phyloP scores from a whole-genome alignment of 2,329 filamentous ascomycete species.

The Hawksworthiomyces lignivorus region DNA sequence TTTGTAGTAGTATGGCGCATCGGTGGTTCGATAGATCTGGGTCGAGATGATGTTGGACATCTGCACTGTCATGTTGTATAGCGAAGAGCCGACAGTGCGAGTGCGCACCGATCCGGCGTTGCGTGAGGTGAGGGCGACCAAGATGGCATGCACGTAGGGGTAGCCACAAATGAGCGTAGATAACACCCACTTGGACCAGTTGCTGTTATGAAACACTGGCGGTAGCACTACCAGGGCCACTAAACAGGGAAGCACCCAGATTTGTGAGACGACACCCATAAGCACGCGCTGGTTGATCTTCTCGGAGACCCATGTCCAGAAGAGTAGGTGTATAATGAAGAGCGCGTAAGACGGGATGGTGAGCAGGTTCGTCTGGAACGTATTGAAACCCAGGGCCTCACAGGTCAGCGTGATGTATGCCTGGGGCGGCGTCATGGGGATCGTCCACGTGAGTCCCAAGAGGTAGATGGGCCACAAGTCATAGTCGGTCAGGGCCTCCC shows the following conservation, averaged over 20 bases:
- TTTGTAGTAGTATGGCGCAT: conserved; percentile 38
- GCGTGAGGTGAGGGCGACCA: conserved; percentile 51
- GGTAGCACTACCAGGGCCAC: conserved; percentile 36
- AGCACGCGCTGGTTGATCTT: conserved; percentile 34
- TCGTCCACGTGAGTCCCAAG: conserved; percentile 4
- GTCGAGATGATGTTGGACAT: conserved; percentile 24
- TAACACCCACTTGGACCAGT: conserved; percentile 36
- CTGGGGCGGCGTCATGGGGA: conserved; percentile 2
- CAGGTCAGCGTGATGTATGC: conserved; percentile 10
- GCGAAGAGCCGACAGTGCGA: conserved; percentile 50
- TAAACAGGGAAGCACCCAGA: conserved; percentile 46
- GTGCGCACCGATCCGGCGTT: conserved; percentile 57
- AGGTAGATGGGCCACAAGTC: conserved; percentile 12
- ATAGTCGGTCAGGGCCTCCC: conserved; percentile 6
- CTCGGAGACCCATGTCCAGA: conserved; percentile 39
- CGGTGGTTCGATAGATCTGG: conserved; percentile 28
- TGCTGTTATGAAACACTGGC: too few species aligned
- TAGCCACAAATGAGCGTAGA: conserved; percentile 37
- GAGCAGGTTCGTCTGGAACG: conserved; percentile 13
- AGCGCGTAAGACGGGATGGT: conserved; percentile 20
- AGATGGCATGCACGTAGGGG: conserved; percentile 34
- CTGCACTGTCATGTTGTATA: conserved; percentile 50
- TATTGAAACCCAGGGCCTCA: conserved; percentile 8
- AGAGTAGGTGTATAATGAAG: conserved; percentile 34
- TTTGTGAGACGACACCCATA: conserved; percentile 31